phyloP scores from a whole-genome alignment of 768 basidiomycete species.

The Xerocomus potaroensis region DNA sequence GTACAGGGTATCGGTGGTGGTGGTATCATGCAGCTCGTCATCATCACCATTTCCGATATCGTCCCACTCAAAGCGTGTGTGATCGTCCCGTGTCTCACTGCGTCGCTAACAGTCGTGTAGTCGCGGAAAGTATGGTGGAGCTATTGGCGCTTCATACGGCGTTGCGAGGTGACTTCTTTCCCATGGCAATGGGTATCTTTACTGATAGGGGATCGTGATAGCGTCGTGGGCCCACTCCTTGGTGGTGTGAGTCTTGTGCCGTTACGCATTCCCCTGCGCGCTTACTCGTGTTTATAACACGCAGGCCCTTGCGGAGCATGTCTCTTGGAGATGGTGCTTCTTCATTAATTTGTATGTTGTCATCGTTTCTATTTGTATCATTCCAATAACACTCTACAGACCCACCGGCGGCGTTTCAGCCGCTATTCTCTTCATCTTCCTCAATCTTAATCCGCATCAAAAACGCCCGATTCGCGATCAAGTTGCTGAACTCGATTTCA shows the following conservation, averaged over 20 bases:
- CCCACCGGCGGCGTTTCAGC: conserved; percentile 71
- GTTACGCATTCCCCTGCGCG: background rate
- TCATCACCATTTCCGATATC: conserved; percentile 79
- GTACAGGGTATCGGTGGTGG: conserved; percentile 82
- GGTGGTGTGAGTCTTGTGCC: conserved; percentile 56
- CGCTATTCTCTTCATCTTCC: conserved; percentile 61
- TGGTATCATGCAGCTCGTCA: conserved; percentile 69
- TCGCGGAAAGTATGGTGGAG: conserved; percentile 73
- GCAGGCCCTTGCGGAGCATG: conserved; percentile 70
- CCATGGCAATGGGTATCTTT: background rate
- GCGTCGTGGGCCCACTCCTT: conserved; percentile 73
- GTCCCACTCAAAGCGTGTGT: conserved; percentile 71
- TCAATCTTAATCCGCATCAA: conserved; percentile 75
- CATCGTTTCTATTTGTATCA: background rate
- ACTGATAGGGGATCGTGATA: conserved; percentile 13
- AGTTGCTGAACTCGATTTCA: conserved; percentile 64
- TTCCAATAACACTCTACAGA: conserved; percentile 32
- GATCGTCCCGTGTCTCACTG: background rate
- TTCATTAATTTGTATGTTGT: conserved; percentile 65
- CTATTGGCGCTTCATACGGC: conserved; percentile 77
- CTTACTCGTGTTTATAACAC: background rate
- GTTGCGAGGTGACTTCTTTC: conserved; percentile 38
- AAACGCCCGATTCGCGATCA: conserved; percentile 56
- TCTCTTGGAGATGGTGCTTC: conserved; percentile 83
- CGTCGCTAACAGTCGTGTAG: conserved; percentile 27